Evolutionary conservation across 164 flowering plant genomes (phyloP).

Genomic region (Taxillus chinensis): DNA sequence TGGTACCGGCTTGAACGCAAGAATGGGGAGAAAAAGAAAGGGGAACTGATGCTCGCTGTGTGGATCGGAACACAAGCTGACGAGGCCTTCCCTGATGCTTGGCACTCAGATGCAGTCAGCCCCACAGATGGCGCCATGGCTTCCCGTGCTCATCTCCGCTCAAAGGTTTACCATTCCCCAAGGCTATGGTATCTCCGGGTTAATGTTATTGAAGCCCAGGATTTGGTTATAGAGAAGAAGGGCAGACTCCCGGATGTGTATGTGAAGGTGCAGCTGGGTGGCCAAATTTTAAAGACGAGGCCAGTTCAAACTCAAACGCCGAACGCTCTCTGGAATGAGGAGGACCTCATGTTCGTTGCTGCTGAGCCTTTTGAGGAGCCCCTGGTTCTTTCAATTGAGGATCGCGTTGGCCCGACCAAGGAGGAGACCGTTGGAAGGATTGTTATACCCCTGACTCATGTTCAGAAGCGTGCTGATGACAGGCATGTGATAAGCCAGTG

Average conservation of each 20-base stretch:
- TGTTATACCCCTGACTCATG: conserved; percentile 23
- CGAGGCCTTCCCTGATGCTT: conserved; percentile 62
- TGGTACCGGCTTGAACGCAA: conserved; percentile 52
- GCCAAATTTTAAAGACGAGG: conserved; percentile 33
- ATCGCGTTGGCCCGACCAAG: conserved; percentile 32
- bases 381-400: conserved; percentile 39
- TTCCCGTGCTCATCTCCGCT: conserved; percentile 27
- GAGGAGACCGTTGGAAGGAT: conserved; percentile 41
- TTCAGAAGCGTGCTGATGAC: conserved; percentile 49
- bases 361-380: conserved; percentile 70
- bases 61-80: conserved; percentile 76
- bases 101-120: conserved; percentile 47
- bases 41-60: conserved; percentile 58
- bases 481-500: conserved; percentile 28
- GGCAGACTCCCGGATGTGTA: conserved; percentile 31
- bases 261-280: conserved; percentile 50
- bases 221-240: conserved; percentile 30
- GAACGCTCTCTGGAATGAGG: conserved; percentile 50
- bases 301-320: conserved; percentile 25
- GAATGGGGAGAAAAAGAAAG: conserved; percentile 35
- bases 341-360: conserved; percentile 47
- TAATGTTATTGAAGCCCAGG: conserved; percentile 52
- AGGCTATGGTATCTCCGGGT: conserved; percentile 61
- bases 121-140: conserved; percentile 18
- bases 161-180: conserved; percentile 65